Base-by-base conservation (phyloP, 306 rosid genomes). In the Cicer arietinum region DNA sequence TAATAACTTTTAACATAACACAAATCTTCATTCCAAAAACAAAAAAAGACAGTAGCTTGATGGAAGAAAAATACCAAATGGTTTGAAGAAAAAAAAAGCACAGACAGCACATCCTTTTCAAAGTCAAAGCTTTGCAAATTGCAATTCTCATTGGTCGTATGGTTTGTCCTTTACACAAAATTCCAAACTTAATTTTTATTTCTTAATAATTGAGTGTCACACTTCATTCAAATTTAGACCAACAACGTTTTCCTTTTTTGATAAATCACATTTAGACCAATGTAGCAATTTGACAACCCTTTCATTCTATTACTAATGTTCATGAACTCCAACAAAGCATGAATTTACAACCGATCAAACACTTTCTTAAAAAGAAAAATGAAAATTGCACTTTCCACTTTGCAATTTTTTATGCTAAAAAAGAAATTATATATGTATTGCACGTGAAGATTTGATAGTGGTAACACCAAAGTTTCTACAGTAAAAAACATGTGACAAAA, bases 111-210 rank as follows among this genome's bases (percentile, higher is more conserved):
- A 62, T 59, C 72, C 53, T 7, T 73, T 51, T 59, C 73, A 62
- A 76, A 70, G 81, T 81, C 85, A 77, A 77, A 67, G 75, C 60
- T 57, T 44, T 77, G 51, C 74, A 75, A 37, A 56, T 44, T 77
- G 51, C 74, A 75, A 37, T 53, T 54, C n/a, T 20, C 45, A 66
- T 64, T 10, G 17, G 20, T 14, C 17, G 11, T 25, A 52, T 10
- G 18, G 41, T 20, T 46, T 48, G 70, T 50, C 63, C 5, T 10
- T 16, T 47, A 8, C 10, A 12, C 61, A 13, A 65, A 57, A 14
- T 72, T 83, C 53, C 73, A 51, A 61, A 45, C 81, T 48, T 69
- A 51, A 43, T 5, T 44, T 8, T 54, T 8, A 4, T 70, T 10
- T 8, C 1, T 5, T 40, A 40, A 54, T 41, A 71, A 71, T 54